Evolutionary conservation across 768 basidiomycete species (phyloP).

Genomic region (Crucibulum laeve): DNA sequence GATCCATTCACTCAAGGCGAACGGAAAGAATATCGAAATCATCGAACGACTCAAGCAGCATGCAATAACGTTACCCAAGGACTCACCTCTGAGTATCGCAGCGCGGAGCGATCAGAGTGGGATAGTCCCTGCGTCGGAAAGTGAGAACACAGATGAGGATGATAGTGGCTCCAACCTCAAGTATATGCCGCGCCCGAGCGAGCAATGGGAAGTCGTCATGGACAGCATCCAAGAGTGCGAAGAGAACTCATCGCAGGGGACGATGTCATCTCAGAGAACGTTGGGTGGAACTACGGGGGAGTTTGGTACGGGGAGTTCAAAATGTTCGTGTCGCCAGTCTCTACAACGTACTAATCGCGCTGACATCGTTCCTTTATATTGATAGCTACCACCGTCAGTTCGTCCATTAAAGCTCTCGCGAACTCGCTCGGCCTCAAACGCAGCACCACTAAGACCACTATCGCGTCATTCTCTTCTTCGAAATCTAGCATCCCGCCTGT

Average conservation of each 20-base stretch:
- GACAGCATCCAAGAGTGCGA: conserved; percentile 71
- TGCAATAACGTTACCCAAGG: conserved; percentile 57
- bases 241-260: conserved; percentile 48
- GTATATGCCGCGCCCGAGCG: conserved; percentile 54
- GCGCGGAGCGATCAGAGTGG: conserved; percentile 38
- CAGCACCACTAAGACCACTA: conserved; percentile 23
- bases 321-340: conserved; percentile 36
- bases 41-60: conserved; percentile 65
- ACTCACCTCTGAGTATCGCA: conserved; percentile 52
- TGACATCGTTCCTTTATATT: conserved; percentile 10
- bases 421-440: conserved; percentile 71
- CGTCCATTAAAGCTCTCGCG: conserved; percentile 76
- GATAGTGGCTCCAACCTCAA: conserved; percentile 10
- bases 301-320: conserved; percentile 67
- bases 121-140: conserved; percentile 20
- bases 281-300: conserved; percentile 45
- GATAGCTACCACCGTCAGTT: conserved; percentile 58
- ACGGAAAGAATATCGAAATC: conserved; percentile 75
- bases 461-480: conserved; percentile 9
- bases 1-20: conserved; percentile 72
- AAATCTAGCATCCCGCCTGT: conserved; percentile 2
- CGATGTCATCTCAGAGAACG: conserved; percentile 43
- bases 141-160: conserved; percentile 19
- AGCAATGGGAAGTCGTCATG: conserved; percentile 87
- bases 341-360: conserved; percentile 7